Evolutionary conservation across 371 early-diverging fungal genomes (phyloP).

Genomic region (Haplosporangium sp.): DNA sequence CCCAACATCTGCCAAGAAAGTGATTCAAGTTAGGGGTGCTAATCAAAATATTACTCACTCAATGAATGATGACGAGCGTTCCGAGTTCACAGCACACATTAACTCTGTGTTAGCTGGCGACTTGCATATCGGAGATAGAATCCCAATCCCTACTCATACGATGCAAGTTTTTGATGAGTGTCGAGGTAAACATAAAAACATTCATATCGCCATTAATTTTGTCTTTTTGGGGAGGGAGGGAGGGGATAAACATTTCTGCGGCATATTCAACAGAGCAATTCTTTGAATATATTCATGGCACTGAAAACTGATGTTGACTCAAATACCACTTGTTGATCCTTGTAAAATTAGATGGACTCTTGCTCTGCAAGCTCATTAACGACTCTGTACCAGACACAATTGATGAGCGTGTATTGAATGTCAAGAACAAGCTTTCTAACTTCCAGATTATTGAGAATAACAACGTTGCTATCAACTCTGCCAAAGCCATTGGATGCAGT

Average conservation of each 20-base stretch:
- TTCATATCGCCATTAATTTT: background rate
- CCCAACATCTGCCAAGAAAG: slow-evolving; percentile 76
- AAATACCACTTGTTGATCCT: background rate
- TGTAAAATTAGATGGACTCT: slow-evolving; percentile 81
- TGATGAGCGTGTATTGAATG: slow-evolving; percentile 96
- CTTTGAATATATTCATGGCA: background rate
- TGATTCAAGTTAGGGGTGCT: slow-evolving; percentile 88
- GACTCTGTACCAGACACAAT: slow-evolving; percentile 96
- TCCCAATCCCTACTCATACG: slow-evolving; percentile 92
- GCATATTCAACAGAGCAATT: background rate
- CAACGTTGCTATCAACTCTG: slow-evolving; percentile 96
- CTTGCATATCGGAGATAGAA: slow-evolving; percentile 80
- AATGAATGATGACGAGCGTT: slow-evolving; percentile 97
- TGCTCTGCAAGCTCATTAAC: slow-evolving; percentile 96
- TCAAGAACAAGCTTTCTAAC: slow-evolving; percentile 79
- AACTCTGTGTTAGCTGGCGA: slow-evolving; percentile 89
- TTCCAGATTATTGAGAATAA: slow-evolving; percentile 99
- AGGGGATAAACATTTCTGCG: slow-evolving; percentile 31
- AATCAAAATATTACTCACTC: slow-evolving; percentile 86
- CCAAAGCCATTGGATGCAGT: slow-evolving; percentile 96
- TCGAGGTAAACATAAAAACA: slow-evolving; percentile 62
- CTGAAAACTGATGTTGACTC: background rate
- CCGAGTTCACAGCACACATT: slow-evolving; percentile 94
- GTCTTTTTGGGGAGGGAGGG: background rate
- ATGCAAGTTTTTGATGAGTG: slow-evolving; percentile 97